Conservation (phyloP, 176 grass and related monocot genomes). For the Aegilops bicornis region DNA sequence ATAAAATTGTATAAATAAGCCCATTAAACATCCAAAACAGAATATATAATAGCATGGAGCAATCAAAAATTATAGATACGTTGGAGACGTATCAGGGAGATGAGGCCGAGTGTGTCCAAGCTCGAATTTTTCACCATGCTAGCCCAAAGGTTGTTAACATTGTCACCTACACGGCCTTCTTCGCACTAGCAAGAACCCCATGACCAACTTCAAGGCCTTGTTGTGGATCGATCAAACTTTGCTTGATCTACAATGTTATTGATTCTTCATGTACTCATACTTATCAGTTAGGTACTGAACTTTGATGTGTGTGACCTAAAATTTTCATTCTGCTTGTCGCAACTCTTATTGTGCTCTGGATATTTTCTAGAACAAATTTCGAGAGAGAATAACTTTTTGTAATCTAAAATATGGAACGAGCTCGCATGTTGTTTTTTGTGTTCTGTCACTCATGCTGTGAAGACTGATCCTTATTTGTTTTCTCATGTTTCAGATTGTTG, state of each 20-base stretch:
- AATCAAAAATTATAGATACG: no score
- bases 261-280: neutral
- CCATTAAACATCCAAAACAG: no score
- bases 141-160: constrained; percentile 61
- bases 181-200: constrained; percentile 60
- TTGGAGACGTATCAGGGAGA: constrained; percentile 5
- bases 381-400: no score
- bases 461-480: no score
- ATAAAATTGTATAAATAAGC: no score
- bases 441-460: no score
- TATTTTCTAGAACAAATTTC: neutral
- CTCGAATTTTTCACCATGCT: constrained; percentile 51
- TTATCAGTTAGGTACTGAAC: neutral
- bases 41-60: no score
- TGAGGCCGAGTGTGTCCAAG: constrained; percentile 53
- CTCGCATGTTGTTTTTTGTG: no score
- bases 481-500: no score
- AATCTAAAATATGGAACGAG: no score
- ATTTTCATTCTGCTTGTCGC: neutral
- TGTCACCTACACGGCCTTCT: constrained; percentile 65
- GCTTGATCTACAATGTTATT: neutral
- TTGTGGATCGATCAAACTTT: constrained; percentile 53
- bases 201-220: constrained; percentile 59
- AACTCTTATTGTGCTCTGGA: neutral
- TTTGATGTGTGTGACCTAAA: neutral